Evolutionary conservation across 352 stramenopile species (phyloP).

Genomic region (Globisporangium acanthophoron): DNA sequence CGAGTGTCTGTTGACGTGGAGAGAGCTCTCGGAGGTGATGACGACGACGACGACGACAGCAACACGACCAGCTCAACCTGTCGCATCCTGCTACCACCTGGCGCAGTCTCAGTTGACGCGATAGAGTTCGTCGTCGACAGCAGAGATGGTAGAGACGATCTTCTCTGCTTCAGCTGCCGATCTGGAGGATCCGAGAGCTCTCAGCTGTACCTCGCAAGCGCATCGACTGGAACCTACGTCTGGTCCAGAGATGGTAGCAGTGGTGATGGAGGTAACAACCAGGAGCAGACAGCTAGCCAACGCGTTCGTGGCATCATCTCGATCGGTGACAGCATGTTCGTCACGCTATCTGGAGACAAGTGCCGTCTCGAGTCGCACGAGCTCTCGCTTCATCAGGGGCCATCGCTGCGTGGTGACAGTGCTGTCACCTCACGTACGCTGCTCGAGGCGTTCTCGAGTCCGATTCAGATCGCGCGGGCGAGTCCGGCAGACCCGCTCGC

Average conservation of each 20-base stretch:
- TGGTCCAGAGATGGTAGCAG: not conserved
- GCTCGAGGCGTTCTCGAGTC: conserved; percentile 11
- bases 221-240: not conserved
- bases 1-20: not conserved
- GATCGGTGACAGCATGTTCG: not conserved
- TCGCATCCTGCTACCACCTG: not conserved
- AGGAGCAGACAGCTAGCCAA: not conserved
- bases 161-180: conserved; percentile 9
- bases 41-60: not conserved
- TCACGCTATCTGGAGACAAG: conserved; percentile 2
- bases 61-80: not conserved
- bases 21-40: not conserved
- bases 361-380: conserved; percentile 6
- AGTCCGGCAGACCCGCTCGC: not conserved
- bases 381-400: not conserved
- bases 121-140: conserved; percentile 8
- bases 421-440: not conserved
- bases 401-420: not conserved
- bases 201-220: conserved; percentile 1
- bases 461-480: conserved; percentile 10
- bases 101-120: not conserved
- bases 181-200: not conserved
- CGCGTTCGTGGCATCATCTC: conserved; percentile 2
- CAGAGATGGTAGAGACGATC: not conserved
- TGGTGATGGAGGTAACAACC: not conserved